A percentile compares a stretch with the other conserved stretches of the same genome.
phyloP scores from a whole-genome alignment of 768 basidiomycete species.

The Podaxis carcinomalis region DNA sequence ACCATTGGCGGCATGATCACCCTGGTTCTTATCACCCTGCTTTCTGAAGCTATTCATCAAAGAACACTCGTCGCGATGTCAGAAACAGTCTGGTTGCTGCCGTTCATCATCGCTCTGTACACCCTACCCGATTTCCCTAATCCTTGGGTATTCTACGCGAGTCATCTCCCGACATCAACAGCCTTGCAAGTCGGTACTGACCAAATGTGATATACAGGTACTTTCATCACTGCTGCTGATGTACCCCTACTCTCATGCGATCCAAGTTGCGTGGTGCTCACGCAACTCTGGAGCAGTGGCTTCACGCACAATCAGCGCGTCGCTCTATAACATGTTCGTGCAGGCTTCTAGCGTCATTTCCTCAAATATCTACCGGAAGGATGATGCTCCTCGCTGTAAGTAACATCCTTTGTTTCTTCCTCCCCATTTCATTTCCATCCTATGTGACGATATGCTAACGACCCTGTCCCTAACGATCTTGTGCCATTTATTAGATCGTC shows the following conservation, averaged over 20 bases:
- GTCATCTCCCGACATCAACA: neutral
- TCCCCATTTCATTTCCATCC: neutral
- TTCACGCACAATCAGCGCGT: slow-evolving; percentile 55
- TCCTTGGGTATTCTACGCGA: slow-evolving; percentile 50
- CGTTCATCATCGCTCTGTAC: slow-evolving; percentile 56
- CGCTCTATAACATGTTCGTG: slow-evolving; percentile 51
- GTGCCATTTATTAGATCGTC: slow-evolving; percentile 38
- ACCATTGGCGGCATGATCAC: slow-evolving; percentile 46
- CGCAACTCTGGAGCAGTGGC: slow-evolving; percentile 58
- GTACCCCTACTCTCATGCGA: slow-evolving; percentile 39
- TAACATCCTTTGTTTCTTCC: neutral
- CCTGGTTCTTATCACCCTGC: slow-evolving; percentile 44
- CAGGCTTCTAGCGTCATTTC: slow-evolving; percentile 36
- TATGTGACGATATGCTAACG: neutral
- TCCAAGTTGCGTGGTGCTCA: slow-evolving; percentile 57
- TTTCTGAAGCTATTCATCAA: slow-evolving; percentile 51
- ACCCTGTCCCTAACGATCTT: neutral
- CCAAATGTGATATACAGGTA: slow-evolving; percentile 12
- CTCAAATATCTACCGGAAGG: slow-evolving; percentile 52
- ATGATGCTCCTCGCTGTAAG: slow-evolving; percentile 55
- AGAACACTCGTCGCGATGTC: slow-evolving; percentile 50
- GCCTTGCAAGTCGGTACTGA: neutral
- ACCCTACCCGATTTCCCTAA: slow-evolving; percentile 42
- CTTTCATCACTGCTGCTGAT: slow-evolving; percentile 15
- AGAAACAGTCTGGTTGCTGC: slow-evolving; percentile 56